Evolutionary conservation across 1,284 basidiomycete species (phyloP), one percentile per base, ranked within the genome.

Genomic region (Anthracocystis setariae): DNA sequence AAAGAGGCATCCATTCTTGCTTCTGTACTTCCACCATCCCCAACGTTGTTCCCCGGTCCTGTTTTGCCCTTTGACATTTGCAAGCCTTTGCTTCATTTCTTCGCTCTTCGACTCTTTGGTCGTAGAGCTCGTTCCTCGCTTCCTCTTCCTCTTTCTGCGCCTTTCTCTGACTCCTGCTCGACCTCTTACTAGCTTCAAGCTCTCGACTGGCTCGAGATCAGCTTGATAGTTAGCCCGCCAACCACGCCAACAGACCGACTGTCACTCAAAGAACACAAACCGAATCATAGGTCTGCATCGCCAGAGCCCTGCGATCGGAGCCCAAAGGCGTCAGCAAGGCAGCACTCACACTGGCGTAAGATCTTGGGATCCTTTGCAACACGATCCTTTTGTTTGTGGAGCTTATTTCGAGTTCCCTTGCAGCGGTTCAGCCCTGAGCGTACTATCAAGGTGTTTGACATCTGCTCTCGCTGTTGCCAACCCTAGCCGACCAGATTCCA

Each of bases 21-120:
- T 49, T 66, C 46, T 21, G 39, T 52, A 57, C 64, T 51, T 25
- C 64, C 57, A 60, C 53, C 64, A 66, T 66, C 57, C 32, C n/a
- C 48, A 48, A 66, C 48, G 64, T 66, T 60, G 63, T 60, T 66
- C 57, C 48, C 64, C 48, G 40, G 39, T 48, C 57, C 56, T 66
- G 42, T 32, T 60, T 66, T 56, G 33, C 33, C 35, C 24, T 42
- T 60, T 52, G 44, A 46, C 57, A 56, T 49, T 66, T 60, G 64
- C 64, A 60, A 60, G 57, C 64, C 53, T 51, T 38, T 60, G 60
- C 20, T 55, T 46, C 46, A 56, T 52, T 60, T 59, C 48, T 45
- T n/a, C 18, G 38, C 42, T 37, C 38, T 39, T 43, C 38, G 42
- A 39, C 51, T 59, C 51, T 39, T 46, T 43, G 43, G 29, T 32